Evolutionary conservation across 768 basidiomycete genomes (phyloP), one percentile per base, ranked within the genome.

Genomic region (Termitomyces bulborhizus): DNA sequence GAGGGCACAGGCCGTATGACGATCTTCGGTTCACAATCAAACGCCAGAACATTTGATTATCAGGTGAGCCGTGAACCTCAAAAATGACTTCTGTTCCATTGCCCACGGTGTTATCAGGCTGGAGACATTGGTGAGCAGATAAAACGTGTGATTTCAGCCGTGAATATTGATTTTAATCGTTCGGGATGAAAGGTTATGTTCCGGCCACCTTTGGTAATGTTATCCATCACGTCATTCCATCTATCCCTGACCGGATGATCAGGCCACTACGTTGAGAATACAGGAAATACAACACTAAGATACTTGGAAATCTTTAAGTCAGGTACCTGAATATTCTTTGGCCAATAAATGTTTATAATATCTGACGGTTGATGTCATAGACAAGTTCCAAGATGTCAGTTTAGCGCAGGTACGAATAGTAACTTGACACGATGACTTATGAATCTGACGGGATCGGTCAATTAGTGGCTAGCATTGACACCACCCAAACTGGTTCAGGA

Each of bases 41-140:
- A 80, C 58, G 79, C 84, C 2, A 66, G 76, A 53, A 84, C 83
- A 1, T 86, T 78, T 68, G 74, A 86, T 64, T 85, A 79, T 62
- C 76, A 80, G 69, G 78, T 76, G 57, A 21, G 51, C 18, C 6
- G 46, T 13, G 7, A 53, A 26, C 16, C 13, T 36, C 6, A 6
- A 29, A 29, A 5, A 18, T n/a, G 24, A 51, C 41, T 15, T 16
- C 24, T 26, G 24, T 24, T 15, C n/a, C 26, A 40, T 41, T 32
- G 2, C 40, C 39, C 37, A 40, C 6, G 29, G 12, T 18, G 41
- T 18, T 27, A 13, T 7, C 46, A 81, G 74, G 71, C 77, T 47
- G 85, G 84, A 15, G 85, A 86, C 60, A 73, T 85, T 50, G 81
- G 81, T 77, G 56, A 54, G 72, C 53, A 21, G 18, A 26, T 49